A percentile compares a stretch with the other conserved stretches of the same genome.
phyloP scores from a whole-genome alignment of 768 basidiomycete species.

The Rickenella mellea region DNA sequence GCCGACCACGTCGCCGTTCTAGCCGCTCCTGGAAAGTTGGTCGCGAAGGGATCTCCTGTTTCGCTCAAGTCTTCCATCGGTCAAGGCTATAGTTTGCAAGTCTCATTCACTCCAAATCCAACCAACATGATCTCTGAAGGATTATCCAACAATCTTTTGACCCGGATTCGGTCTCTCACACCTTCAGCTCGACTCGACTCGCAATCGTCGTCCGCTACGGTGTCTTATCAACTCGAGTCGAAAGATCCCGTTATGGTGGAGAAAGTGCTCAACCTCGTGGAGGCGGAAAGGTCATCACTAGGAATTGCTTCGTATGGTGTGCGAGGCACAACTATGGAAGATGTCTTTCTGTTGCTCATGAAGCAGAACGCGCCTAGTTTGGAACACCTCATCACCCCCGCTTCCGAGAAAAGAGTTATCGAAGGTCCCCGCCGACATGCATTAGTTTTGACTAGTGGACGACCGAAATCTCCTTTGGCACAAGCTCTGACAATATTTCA shows the following conservation, averaged over 20 bases:
- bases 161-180: constrained; percentile 32
- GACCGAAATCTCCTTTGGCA: constrained; percentile 41
- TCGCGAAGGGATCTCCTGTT: constrained; percentile 68
- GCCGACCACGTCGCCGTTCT: constrained; percentile 71
- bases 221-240: constrained; percentile 45
- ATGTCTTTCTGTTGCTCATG: constrained; percentile 74
- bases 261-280: constrained; percentile 44
- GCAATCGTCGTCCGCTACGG: constrained; percentile 33
- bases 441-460: constrained; percentile 47
- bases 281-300: constrained; percentile 28
- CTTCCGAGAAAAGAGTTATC: no score
- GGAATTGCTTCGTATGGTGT: constrained; percentile 51
- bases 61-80: constrained; percentile 60
- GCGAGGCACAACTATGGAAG: constrained; percentile 68
- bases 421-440: no score
- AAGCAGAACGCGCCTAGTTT: constrained; percentile 14
- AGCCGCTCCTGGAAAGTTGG: constrained; percentile 63
- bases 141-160: constrained; percentile 23
- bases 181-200: no score
- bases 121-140: constrained; percentile 17
- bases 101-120: constrained; percentile 33
- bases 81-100: constrained; percentile 58
- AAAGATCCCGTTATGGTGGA: constrained; percentile 48
- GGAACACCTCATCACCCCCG: no score
- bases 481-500: constrained; percentile 69